Evolutionary conservation across 768 basidiomycete genomes (phyloP).

Genomic region (Trametes meyenii): DNA sequence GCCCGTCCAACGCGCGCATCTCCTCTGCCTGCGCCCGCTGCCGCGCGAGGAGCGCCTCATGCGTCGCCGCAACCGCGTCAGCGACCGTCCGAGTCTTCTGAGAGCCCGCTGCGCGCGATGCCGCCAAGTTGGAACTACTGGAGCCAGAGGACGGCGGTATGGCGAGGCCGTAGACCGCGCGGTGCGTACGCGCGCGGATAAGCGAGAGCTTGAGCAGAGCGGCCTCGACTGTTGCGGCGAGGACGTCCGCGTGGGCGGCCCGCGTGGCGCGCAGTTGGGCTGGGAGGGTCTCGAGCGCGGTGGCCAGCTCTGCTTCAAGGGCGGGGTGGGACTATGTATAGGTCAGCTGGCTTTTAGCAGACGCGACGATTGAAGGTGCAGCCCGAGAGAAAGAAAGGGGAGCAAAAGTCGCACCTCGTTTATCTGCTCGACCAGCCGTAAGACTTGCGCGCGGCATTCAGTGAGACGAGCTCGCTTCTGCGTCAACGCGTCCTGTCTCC

Average conservation of each 20-base stretch:
- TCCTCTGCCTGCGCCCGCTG: slow-evolving; percentile 42
- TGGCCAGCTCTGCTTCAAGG: slow-evolving; percentile 36
- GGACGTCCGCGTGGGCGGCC: slow-evolving; percentile 42
- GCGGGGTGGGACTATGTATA: slow-evolving; percentile 35
- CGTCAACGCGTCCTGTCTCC: background rate
- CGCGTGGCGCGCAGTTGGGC: slow-evolving; percentile 35
- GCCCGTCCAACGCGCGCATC: slow-evolving; percentile 39
- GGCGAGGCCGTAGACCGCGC: slow-evolving; percentile 43
- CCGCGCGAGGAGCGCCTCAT: slow-evolving; percentile 39
- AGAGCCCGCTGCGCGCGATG: too few relatives aligned
- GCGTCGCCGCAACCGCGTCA: slow-evolving; percentile 38
- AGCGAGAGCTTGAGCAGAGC: slow-evolving; percentile 52
- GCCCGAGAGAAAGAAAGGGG: too few relatives aligned
- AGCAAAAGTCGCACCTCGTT: slow-evolving; percentile 15
- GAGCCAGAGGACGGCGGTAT: slow-evolving; percentile 9
- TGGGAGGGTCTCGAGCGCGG: slow-evolving; percentile 34
- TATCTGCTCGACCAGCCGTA: slow-evolving; percentile 19
- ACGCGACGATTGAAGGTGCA: too few relatives aligned
- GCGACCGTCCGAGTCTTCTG: too few relatives aligned
- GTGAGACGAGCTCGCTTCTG: background rate
- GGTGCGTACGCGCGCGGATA: slow-evolving; percentile 43
- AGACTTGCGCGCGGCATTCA: slow-evolving; percentile 6
- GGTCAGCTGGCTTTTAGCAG: background rate
- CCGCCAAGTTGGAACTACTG: too few relatives aligned
- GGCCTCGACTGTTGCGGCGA: slow-evolving; percentile 49